Percentiles rank a stretch among this genome's conserved stretches.
phyloP scores from a whole-genome alignment of 2,329 filamentous ascomycete species.

The Ceratocystiopsis sp. region DNA sequence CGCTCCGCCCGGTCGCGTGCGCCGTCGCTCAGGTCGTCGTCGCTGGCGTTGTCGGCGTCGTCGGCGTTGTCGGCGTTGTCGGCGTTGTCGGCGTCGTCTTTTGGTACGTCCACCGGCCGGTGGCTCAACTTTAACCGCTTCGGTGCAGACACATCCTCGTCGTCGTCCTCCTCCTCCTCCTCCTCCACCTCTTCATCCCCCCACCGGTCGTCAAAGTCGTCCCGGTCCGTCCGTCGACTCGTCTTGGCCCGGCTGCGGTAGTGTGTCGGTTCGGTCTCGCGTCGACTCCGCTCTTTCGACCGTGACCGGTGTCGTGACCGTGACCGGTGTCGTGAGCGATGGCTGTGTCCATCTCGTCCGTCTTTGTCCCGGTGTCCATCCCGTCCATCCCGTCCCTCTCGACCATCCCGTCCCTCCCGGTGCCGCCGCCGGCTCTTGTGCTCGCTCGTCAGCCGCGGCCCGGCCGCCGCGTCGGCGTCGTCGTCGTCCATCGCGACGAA shows the following conservation, averaged over 20 bases:
- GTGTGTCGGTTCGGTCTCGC: slow-evolving; percentile 7
- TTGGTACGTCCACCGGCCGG: slow-evolving; percentile 8
- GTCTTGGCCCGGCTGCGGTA: slow-evolving; percentile 20
- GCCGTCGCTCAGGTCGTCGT: slow-evolving; percentile 41
- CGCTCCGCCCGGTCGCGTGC: slow-evolving; percentile 55
- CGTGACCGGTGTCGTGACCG: too few species aligned
- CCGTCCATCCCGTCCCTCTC: too few species aligned
- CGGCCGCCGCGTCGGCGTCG: slow-evolving; percentile 18
- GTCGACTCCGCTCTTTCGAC: too few species aligned
- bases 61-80: background rate
- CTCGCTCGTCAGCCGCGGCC: slow-evolving; percentile 11
- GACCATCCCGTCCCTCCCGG: background rate
- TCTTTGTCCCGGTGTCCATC: slow-evolving; percentile 11
- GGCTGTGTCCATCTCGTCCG: slow-evolving; percentile 19
- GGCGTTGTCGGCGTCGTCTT: slow-evolving; percentile 2
- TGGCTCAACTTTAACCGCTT: slow-evolving; percentile 53
- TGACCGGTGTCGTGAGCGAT: too few species aligned
- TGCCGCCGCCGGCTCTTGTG: slow-evolving; percentile 28
- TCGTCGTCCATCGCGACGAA: slow-evolving; percentile 51
- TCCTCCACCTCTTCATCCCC: slow-evolving; percentile 49
- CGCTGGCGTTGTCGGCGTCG: slow-evolving; percentile 15
- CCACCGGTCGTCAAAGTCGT: slow-evolving; percentile 60
- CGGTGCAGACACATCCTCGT: slow-evolving; percentile 49
- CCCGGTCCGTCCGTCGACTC: slow-evolving; percentile 18
- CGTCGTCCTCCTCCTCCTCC: slow-evolving; percentile 37